Percentiles rank a stretch among this genome's conserved stretches.
Conservation (phyloP, 1,284 basidiomycete species). For the Naganishia albida region DNA sequence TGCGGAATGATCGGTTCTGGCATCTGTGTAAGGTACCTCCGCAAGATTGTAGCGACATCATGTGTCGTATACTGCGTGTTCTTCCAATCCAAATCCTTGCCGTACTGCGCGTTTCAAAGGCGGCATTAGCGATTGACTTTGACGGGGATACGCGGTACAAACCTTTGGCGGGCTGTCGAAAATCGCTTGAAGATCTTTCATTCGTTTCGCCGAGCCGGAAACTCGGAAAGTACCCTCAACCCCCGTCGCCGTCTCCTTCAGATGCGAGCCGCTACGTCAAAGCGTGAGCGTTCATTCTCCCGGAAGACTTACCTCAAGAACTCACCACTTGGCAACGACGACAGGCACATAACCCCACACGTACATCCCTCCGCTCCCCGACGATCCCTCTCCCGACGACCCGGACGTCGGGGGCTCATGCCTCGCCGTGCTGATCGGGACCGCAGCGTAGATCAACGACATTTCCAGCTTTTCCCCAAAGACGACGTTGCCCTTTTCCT, state of each 20-base stretch:
- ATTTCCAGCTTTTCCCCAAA: slow-evolving; percentile 84
- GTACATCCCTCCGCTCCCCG: slow-evolving; percentile 12
- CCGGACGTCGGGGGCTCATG: slow-evolving; percentile 56
- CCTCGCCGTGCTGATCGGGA: slow-evolving; percentile 86
- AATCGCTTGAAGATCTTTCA: slow-evolving; percentile 86
- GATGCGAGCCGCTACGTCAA: slow-evolving; percentile 70
- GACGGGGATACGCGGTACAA: slow-evolving; percentile 47
- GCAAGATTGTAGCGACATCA: slow-evolving; percentile 93
- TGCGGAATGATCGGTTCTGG: slow-evolving; percentile 62
- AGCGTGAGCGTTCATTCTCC: neutral
- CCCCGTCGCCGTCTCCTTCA: slow-evolving; percentile 91
- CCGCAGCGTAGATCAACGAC: slow-evolving; percentile 81
- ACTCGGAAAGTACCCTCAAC: slow-evolving; percentile 95
- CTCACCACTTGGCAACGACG: slow-evolving; percentile 93
- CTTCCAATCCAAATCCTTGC: slow-evolving; percentile 89
- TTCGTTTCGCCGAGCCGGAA: slow-evolving; percentile 87
- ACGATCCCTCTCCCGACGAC: slow-evolving; percentile 73
- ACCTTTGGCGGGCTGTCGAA: slow-evolving; percentile 88
- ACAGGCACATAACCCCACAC: slow-evolving; percentile 79
- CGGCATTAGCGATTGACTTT: neutral
- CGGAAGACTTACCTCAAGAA: slow-evolving; percentile 39
- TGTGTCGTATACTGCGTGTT: slow-evolving; percentile 82
- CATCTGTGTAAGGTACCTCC: slow-evolving; percentile 94
- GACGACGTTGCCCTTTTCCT: slow-evolving; percentile 56
- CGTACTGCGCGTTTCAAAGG: slow-evolving; percentile 65